phyloP scores from a whole-genome alignment of 306 rosid species.

The Ormosia semicastrata region DNA sequence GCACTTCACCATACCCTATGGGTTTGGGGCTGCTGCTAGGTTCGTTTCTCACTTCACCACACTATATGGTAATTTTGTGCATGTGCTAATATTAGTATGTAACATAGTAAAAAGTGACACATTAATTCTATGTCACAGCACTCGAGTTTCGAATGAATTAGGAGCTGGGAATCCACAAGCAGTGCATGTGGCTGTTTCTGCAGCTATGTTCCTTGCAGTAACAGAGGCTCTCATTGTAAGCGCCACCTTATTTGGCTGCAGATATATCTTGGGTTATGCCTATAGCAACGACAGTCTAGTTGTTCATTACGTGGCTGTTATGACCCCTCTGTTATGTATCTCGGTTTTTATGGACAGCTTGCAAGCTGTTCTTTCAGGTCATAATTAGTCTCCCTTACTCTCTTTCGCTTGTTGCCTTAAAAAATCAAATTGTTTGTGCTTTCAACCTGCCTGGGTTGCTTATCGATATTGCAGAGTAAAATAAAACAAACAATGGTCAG shows the following conservation, averaged over 20 bases:
- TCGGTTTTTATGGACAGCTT: slow-evolving; percentile 43
- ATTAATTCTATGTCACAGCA: slow-evolving; percentile 16
- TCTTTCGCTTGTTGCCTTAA: neutral
- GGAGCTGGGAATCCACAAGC: slow-evolving; percentile 48
- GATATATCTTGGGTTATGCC: slow-evolving; percentile 38
- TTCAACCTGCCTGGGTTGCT: too few relatives aligned
- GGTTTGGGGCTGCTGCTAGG: slow-evolving; percentile 70
- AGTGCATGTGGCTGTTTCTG: slow-evolving; percentile 21
- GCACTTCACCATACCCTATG: slow-evolving; percentile 62
- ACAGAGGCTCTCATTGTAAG: slow-evolving; percentile 31
- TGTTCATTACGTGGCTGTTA: slow-evolving; percentile 25
- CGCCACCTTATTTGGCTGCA: slow-evolving; percentile 12
- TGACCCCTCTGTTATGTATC: slow-evolving; percentile 38
- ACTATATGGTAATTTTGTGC: neutral
- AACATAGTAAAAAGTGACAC: neutral
- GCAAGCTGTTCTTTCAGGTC: slow-evolving; percentile 48
- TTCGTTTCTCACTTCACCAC: neutral
- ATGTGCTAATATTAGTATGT: neutral
- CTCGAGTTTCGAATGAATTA: slow-evolving; percentile 46
- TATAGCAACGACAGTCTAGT: slow-evolving; percentile 35
- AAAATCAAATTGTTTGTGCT: too few relatives aligned
- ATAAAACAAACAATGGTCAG: too few relatives aligned
- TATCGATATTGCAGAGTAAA: too few relatives aligned
- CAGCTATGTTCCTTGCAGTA: slow-evolving; percentile 22
- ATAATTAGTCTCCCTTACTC: neutral